Evolutionary conservation across 805 yeast species (phyloP).

Genomic region (Nakazawaea ernobii): DNA sequence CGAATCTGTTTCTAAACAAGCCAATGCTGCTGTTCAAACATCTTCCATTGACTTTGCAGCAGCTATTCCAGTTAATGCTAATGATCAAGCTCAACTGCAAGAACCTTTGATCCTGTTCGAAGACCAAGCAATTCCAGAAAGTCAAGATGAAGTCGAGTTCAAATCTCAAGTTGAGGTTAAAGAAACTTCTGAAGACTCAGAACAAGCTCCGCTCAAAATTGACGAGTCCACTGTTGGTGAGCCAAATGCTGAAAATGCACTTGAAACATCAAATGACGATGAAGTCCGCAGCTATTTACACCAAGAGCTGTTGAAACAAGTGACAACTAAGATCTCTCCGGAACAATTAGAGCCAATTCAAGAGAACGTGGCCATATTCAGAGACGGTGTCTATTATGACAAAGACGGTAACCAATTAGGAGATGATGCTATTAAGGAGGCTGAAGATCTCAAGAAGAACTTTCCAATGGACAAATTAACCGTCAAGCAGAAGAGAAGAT

Average conservation of each 20-base stretch:
- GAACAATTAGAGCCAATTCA: not conserved
- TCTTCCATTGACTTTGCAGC: conserved; percentile 2
- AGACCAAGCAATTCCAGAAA: conserved; percentile 5
- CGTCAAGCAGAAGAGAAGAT: conserved; percentile 2
- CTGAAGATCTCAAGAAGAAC: not conserved
- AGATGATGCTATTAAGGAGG: conserved; percentile 21
- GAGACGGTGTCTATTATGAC: conserved; percentile 12
- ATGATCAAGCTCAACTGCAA: not conserved
- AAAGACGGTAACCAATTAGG: conserved; percentile 16
- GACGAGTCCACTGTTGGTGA: conserved; percentile 10
- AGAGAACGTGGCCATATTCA: conserved; percentile 2
- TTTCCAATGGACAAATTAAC: conserved; percentile 11
- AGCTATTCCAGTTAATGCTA: conserved; percentile 5
- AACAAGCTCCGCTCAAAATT: not conserved
- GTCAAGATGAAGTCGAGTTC: conserved; percentile 4
- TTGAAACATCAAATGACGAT: not conserved
- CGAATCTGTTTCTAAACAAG: not conserved
- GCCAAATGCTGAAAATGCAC: not conserved
- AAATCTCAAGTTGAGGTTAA: conserved; percentile 7
- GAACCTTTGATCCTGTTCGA: not conserved
- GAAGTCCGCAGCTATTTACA: not conserved
- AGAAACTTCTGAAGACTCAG: conserved; percentile 2
- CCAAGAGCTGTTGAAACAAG: not conserved
- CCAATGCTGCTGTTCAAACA: conserved; percentile 2
- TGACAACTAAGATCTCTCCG: not conserved